Evolutionary conservation across 1,139 yeast genomes (phyloP), one percentile per base, ranked within the genome.

Genomic region (Eremothecium coryli): DNA sequence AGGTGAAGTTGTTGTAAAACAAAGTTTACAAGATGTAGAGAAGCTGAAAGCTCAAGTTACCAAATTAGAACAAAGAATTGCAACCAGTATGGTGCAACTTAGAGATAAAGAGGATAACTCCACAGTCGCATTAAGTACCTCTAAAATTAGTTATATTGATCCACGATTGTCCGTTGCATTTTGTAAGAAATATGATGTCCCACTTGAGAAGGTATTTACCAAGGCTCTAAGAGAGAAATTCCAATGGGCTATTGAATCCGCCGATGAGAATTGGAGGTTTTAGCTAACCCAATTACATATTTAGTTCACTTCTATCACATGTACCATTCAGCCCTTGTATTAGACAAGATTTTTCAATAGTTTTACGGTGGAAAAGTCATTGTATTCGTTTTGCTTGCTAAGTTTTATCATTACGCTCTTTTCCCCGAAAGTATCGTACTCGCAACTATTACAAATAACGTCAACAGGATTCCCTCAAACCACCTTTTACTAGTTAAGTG

Each of bases 81-180:
- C 68, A 33, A 79, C 73, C 41, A 76, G 84, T 2, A 64, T 73
- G 17, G 66, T 86, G 43, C 93, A 81, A 55, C 68, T 85, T 54
- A 79, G 84, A 58, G 97, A 88, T 55, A 85, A 82, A 58, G 95
- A 88, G 56, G 96, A 85, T 54, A 88, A 88, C 55, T 84, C 95
- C 1, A 85, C 84, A 46, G 97, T 90, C 18, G 88, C 97, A 0
- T 67, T 88, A 48, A 88, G 95, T 29, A 88, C 98, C 0, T 82
- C 95, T 24, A 88, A 88, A 64, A 76, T 84, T 71, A 88, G 88
- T 59, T 88, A 88, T 66, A 88, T 88, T 42, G 98, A 90, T 59
- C 98, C 98, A 17, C 69, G 98, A 48, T 66, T 90, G 48, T 78
- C 94, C 0, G 96, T 84, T 31, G 77, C 84, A 70, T 90, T 86